Conservation (phyloP, 345 rosid species). For the Combretum micranthum region DNA sequence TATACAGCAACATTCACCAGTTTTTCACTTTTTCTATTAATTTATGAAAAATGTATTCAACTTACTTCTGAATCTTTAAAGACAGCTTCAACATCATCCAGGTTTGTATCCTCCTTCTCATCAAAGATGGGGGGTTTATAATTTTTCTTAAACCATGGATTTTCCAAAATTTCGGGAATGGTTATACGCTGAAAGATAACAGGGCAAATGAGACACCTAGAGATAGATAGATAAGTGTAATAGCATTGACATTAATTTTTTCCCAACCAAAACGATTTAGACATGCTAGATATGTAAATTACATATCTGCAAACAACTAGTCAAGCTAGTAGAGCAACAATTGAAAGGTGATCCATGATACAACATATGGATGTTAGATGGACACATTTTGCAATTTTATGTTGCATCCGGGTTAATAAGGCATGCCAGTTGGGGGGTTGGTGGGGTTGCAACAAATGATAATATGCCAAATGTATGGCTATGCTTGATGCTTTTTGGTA, state of each 20-base stretch:
- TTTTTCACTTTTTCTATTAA: not conserved
- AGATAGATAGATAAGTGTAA: conserved; percentile 1
- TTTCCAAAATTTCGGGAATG: conserved; percentile 68
- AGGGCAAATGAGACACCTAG: not conserved
- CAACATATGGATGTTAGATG: too few relatives aligned
- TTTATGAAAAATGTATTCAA: not conserved
- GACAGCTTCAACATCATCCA: conserved; percentile 91
- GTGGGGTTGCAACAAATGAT: not conserved
- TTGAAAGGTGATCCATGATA: too few relatives aligned
- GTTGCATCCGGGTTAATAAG: too few relatives aligned
- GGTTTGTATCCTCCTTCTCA: conserved; percentile 58
- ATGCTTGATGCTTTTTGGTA: not conserved
- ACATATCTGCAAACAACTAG: too few relatives aligned
- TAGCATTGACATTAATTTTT: too few relatives aligned
- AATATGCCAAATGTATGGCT: conserved; percentile 5
- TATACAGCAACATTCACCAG: not conserved
- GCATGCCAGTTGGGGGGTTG: too few relatives aligned
- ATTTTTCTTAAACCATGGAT: conserved; percentile 86
- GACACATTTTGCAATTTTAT: too few relatives aligned
- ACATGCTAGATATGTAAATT: too few relatives aligned
- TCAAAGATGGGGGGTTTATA: conserved; percentile 77
- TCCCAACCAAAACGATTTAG: too few relatives aligned
- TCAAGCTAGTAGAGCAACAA: too few relatives aligned
- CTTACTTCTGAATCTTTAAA: conserved; percentile 86
- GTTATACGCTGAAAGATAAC: conserved; percentile 63